A percentile compares a stretch with the other conserved stretches of the same genome.
Conservation (phyloP, 2,329 filamentous ascomycete species). For the Tricladium varicosporioides region DNA sequence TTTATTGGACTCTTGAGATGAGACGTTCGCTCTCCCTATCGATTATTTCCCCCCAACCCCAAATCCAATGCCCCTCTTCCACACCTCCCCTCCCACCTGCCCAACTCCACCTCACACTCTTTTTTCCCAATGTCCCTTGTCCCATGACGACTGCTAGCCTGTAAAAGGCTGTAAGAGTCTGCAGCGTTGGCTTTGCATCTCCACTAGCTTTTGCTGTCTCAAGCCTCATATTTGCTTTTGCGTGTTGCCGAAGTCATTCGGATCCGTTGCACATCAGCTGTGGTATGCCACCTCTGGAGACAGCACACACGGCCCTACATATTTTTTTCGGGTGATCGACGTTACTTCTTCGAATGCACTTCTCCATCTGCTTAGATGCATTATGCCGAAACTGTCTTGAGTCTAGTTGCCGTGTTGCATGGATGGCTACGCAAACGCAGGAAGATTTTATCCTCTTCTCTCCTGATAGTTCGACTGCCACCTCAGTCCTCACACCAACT, state of each 20-base stretch:
- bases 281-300: slow-evolving; percentile 31
- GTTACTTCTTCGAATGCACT: slow-evolving; percentile 33
- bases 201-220: slow-evolving; percentile 29
- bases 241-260: slow-evolving; percentile 24
- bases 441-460: slow-evolving; percentile 21
- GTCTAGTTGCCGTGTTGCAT: slow-evolving; percentile 34
- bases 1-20: slow-evolving; percentile 22
- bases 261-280: slow-evolving; percentile 31
- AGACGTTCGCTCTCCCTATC: slow-evolving; percentile 11
- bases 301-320: slow-evolving; percentile 32
- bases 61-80: slow-evolving; percentile 19
- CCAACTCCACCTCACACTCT: slow-evolving; percentile 23
- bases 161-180: slow-evolving; percentile 27
- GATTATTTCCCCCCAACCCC: slow-evolving; percentile 14
- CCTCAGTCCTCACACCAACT: slow-evolving; percentile 29
- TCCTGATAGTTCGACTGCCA: slow-evolving; percentile 30
- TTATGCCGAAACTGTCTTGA: slow-evolving; percentile 34
- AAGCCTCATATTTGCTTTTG: slow-evolving; percentile 30
- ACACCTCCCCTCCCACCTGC: slow-evolving; percentile 21
- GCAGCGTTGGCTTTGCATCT: slow-evolving; percentile 33
- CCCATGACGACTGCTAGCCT: slow-evolving; percentile 28
- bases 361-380: slow-evolving; percentile 32
- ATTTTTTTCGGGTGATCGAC: slow-evolving; percentile 32
- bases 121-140: slow-evolving; percentile 15
- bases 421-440: slow-evolving; percentile 31